Evolutionary conservation across 805 yeast genomes (phyloP).

Genomic region (Clavispora fructus): DNA sequence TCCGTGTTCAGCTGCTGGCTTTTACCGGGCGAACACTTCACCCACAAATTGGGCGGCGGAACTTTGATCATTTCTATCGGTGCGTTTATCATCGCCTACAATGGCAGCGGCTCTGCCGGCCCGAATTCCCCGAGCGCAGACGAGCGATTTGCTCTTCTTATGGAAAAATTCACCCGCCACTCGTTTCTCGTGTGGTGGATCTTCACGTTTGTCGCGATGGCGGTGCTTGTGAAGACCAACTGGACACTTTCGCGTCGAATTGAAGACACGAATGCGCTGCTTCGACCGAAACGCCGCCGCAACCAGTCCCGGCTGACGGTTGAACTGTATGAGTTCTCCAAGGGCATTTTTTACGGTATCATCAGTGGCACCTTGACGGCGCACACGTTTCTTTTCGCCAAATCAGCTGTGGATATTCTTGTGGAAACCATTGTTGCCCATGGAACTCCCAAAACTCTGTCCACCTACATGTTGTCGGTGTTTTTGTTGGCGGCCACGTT

Average conservation of each 20-base stretch:
- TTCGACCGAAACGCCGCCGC: constrained; percentile 4
- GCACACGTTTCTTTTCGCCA: constrained; percentile 81
- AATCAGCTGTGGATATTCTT: constrained; percentile 69
- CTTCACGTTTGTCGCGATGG: constrained; percentile 27
- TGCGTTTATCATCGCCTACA: constrained; percentile 70
- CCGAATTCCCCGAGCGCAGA: constrained; percentile 24
- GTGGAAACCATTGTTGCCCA: constrained; percentile 36
- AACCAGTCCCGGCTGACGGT: constrained; percentile 11
- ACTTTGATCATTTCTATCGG: constrained; percentile 67
- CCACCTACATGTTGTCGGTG: constrained; percentile 28
- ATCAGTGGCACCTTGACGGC: constrained; percentile 78
- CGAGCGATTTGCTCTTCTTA: constrained; percentile 33
- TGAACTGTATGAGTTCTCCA: constrained; percentile 25
- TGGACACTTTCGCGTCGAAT: constrained; percentile 15
- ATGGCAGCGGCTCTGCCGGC: constrained; percentile 42
- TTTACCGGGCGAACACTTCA: constrained; percentile 64
- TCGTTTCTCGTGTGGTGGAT: constrained; percentile 57
- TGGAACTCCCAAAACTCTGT: constrained; percentile 22
- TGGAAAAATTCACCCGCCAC: constrained; percentile 30
- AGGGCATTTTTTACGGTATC: constrained; percentile 63
- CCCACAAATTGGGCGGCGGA: constrained; percentile 52
- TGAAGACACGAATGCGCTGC: constrained; percentile 1
- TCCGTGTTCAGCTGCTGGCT: constrained; percentile 62
- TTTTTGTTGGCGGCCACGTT: constrained; percentile 50
- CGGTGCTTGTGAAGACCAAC: constrained; percentile 20